Base-by-base conservation (phyloP, 129 eudicot species). In the Ambrosia trifida region DNA sequence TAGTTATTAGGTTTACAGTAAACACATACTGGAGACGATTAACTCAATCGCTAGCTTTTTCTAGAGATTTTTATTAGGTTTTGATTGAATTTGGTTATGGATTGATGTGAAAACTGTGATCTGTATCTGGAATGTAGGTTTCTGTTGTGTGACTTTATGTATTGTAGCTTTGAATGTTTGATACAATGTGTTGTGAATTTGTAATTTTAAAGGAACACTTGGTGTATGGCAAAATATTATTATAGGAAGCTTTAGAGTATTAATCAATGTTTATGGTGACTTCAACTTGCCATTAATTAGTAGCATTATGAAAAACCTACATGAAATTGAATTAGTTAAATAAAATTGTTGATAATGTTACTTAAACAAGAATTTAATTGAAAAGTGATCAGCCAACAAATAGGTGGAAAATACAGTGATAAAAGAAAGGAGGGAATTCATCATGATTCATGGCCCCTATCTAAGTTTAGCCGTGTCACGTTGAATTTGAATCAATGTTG, bases 371-470 rank as follows among this genome's bases (percentile, higher is more conserved):
- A 68, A 36, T 33, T 57, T 33, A 44, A 38, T 58, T 33, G 57
- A 76, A 32, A 17, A 68, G 53, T 46, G 19, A 58, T 33, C 17
- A 31, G 28, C 41, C 35, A 68, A 35, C 44, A 47, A 16, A 59
- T 46, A 32, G 53, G 79, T 68, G 43, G 30, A 67, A 56, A 7
- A 12, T 45, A 32, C 74, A 76, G 16, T 7, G 30, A 61, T 72
- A 2, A 61, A 46, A 70, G 66, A 38, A 50, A 43, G 49, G 19
- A 44, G 11, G 43, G 13, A 31, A 36, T 17, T 16, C 40, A 18
- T 43, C 17, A 13, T 57, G 52, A 17, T 19, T 43, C 17, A 13
- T 57, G 52, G 30, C 32, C 13, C 50, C 60, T 56, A 3, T 76
- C 35, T 65, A 38, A 3, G 19, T 64, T 50, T 18, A 33, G 43